phyloP scores from a whole-genome alignment of 495 filamentous ascomycete genomes.

The Annulohypoxylon maeteangense region DNA sequence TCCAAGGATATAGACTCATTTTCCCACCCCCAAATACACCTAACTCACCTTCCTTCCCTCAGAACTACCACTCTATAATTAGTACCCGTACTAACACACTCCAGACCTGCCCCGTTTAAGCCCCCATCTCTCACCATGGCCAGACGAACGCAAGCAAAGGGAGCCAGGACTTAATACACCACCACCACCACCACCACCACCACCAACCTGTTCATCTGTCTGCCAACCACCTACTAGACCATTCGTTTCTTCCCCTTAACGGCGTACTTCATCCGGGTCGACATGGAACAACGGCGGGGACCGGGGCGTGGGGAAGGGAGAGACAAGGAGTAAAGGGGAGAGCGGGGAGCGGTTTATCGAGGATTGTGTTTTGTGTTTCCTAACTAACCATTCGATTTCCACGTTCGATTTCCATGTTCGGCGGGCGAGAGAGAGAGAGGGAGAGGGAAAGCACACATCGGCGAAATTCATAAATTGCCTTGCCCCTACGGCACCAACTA shows the following conservation, averaged over 20 bases:
- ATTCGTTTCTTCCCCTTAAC: constrained; percentile 13
- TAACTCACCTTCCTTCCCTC: not conserved
- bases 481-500: constrained; percentile 3
- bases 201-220: not conserved
- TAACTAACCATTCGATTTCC: not conserved
- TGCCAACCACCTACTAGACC: constrained; percentile 15
- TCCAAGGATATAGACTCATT: not conserved
- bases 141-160: not conserved
- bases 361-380: not conserved
- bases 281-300: not conserved
- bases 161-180: constrained; percentile 4
- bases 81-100: constrained; percentile 5
- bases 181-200: not conserved
- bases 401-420: not conserved
- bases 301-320: too few species aligned
- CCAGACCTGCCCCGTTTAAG: constrained; percentile 49
- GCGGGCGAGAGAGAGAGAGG: not conserved
- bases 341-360: not conserved
- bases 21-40: not conserved
- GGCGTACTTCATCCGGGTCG: not conserved
- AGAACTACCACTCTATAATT: not conserved
- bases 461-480: not conserved
- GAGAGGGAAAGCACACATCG: not conserved
- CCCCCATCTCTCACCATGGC: constrained; percentile 1
- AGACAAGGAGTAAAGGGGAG: not conserved